These are phyloP conservation scores for Pichia sporocuriosa DNA, from an alignment of 805 yeast genomes.

Conservation along the genomic window DNA sequence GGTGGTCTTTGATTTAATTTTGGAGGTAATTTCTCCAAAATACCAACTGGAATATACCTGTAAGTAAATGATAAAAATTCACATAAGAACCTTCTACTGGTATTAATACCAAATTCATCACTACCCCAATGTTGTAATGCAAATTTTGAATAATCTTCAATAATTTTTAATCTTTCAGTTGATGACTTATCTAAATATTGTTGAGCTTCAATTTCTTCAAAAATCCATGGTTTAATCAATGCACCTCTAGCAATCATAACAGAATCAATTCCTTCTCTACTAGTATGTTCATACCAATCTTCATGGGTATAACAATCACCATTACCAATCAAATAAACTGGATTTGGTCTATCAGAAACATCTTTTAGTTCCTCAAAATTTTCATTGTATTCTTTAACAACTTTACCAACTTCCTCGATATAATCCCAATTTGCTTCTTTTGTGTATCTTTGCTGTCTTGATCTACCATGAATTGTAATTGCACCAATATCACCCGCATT, in stretches of 20 bases:
- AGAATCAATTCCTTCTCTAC: constrained; percentile 69
- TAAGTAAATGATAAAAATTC: constrained; percentile 93
- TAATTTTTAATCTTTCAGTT: constrained; percentile 76
- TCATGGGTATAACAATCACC: constrained; percentile 86
- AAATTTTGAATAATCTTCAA: constrained; percentile 61
- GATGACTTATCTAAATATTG: constrained; percentile 89
- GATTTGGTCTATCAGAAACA: constrained; percentile 41
- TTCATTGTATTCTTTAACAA: constrained; percentile 54
- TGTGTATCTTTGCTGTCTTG: constrained; percentile 93
- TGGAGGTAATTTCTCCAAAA: constrained; percentile 82
- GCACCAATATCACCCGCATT: constrained; percentile 68
- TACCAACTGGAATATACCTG: constrained; percentile 90
- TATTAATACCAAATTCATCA: constrained; percentile 87
- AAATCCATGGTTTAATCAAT: constrained; percentile 96
- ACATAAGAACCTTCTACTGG: constrained; percentile 84
- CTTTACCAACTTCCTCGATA: constrained; percentile 62
- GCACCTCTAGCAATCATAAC: constrained; percentile 99
- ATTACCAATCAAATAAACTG: constrained; percentile 84
- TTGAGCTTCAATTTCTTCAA: constrained; percentile 85
- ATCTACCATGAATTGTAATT: constrained; percentile 91
- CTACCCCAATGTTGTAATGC: constrained; percentile 98
- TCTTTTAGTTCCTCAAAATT: constrained; percentile 56
- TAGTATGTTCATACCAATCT: constrained; percentile 76
- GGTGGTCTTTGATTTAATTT: constrained; percentile 91
- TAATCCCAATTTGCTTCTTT: constrained; percentile 91